Evolutionary conservation across 345 rosid genomes (phyloP).

Genomic region (Salix purpurea): DNA sequence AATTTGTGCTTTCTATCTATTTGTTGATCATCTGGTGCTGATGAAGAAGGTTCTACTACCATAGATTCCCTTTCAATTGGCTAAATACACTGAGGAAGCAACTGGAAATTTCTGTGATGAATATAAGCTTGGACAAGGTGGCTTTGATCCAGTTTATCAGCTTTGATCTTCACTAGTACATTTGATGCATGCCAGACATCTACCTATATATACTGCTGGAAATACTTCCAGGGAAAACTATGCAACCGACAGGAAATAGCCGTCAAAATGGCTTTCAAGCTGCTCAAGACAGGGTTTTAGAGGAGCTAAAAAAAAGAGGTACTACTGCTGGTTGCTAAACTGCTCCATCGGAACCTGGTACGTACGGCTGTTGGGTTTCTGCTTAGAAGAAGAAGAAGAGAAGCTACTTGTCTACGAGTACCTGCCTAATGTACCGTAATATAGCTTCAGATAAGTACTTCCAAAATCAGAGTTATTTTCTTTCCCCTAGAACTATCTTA

Average conservation of each 20-base stretch:
- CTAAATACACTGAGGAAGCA: slow-evolving; percentile 28
- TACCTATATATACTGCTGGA: not conserved
- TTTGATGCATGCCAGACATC: not conserved
- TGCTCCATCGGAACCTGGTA: slow-evolving; percentile 29
- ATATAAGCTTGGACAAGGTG: slow-evolving; percentile 43
- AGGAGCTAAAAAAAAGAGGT: no score
- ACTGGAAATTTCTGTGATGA: slow-evolving; percentile 32
- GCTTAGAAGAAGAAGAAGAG: no score
- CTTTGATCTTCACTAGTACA: not conserved
- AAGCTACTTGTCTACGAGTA: slow-evolving; percentile 45
- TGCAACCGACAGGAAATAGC: not conserved
- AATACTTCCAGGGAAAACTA: not conserved
- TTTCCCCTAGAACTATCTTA: not conserved
- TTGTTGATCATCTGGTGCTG: slow-evolving; percentile 1
- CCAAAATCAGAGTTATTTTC: not conserved
- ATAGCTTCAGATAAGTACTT: not conserved
- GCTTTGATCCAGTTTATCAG: slow-evolving; percentile 41
- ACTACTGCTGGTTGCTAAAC: not conserved
- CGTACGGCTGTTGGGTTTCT: slow-evolving; percentile 36
- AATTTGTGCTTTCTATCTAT: no score
- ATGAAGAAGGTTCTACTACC: slow-evolving; percentile 10
- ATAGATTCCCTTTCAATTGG: slow-evolving; percentile 28
- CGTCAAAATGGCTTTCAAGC: not conserved
- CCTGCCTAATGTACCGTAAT: slow-evolving; percentile 19
- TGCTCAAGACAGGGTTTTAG: not conserved